Evolutionary conservation across 495 filamentous ascomycete species (phyloP), one percentile per base, ranked within the genome.

Genomic region (Thermothielavioides terrestris): DNA sequence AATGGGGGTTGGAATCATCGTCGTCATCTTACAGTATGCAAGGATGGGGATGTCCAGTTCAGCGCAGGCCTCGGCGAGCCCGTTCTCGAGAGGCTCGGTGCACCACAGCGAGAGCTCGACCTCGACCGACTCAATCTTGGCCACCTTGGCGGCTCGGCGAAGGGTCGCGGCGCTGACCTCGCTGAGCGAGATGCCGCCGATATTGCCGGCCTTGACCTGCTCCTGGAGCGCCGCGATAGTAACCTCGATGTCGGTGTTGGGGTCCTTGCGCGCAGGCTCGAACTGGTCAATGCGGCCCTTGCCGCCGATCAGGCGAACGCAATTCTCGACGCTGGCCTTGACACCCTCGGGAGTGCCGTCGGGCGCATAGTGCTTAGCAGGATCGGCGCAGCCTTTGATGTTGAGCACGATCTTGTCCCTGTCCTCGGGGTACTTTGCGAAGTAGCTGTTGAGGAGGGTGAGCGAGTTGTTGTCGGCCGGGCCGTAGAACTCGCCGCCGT

Each of bases 231-330:
- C 69, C 6, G 68, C 70, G 39, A 79, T 64, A 10, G 78, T 78
- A 10, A 61, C 64, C 42, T 74, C 68, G 38, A 77, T 60, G 10
- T 70, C 67, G 25, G 70, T 73, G 0, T 78, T 78, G 11, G 70
- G 72, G 55, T 94, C 89, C 21, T 86, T 77, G 4, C 90, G 74
- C 6, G 85, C 88, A 43, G 69, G 78, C 66, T 92, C 83, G 58
- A 91, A 95, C 49, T 91, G 78, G 65, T 95, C 86, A 49, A 96
- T 72, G 43, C 70, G 79, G 72, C 89, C 89, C 53, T 81, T 85
- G n/a, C 82, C 85, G 46, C 80, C 78, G 4, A 89, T 68, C 22
- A 77, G 53, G 20, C 64, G 72, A 32, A 94, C 61, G 52, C 71
- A 80, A 53, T 83, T 77, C 41, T 90, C 86, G 46, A 96, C 73